phyloP scores from a whole-genome alignment of 108 stramenopile genomes.

The Parietichytrium sp. region DNA sequence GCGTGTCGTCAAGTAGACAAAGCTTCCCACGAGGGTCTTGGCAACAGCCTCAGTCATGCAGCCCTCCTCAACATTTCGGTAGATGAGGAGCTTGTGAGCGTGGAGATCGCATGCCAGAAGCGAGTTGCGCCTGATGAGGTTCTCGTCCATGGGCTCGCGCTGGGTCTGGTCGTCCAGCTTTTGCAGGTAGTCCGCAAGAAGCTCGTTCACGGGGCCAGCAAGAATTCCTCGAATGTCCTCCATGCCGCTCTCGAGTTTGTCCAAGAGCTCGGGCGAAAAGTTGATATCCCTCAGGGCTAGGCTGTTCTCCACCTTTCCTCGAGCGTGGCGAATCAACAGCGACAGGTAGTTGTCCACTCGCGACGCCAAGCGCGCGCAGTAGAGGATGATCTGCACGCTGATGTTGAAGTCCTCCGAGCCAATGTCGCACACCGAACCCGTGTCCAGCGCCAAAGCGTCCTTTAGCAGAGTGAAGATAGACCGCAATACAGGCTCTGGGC shows the following conservation, averaged over 20 bases:
- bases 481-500: constrained; percentile 22
- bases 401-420: constrained; percentile 40
- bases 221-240: constrained; percentile 19
- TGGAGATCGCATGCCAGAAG: constrained; percentile 44
- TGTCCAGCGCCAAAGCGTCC: constrained; percentile 42
- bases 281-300: constrained; percentile 19
- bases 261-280: not conserved
- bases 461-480: not conserved
- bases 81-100: constrained; percentile 40
- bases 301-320: not conserved
- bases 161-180: constrained; percentile 36
- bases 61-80: constrained; percentile 13
- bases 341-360: constrained; percentile 44
- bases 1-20: constrained; percentile 45
- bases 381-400: constrained; percentile 43
- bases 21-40: constrained; percentile 42
- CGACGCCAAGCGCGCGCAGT: constrained; percentile 38
- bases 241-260: constrained; percentile 36
- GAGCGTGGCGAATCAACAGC: not conserved
- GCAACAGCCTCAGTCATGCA: constrained; percentile 15
- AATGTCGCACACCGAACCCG: constrained; percentile 45
- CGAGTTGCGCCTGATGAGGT: constrained; percentile 43
- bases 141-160: constrained; percentile 45
- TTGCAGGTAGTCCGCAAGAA: constrained; percentile 42
- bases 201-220: not conserved